Evolutionary conservation across 179 eudicot species (phyloP), one percentile per base, ranked within the genome.

Genomic region (Spinacia oleracea): DNA sequence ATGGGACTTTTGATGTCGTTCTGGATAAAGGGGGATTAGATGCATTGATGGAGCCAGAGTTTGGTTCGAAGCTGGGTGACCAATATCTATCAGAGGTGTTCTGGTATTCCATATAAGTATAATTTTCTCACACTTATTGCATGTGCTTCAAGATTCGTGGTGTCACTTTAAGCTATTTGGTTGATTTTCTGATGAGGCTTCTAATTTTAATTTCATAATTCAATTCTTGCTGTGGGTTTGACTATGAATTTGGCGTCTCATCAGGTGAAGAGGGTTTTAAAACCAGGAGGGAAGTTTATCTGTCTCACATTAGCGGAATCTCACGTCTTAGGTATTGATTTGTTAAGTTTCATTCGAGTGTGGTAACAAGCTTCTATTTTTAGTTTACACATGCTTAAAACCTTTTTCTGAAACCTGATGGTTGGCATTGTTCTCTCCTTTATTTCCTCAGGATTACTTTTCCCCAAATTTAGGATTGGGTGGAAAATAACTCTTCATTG

Each of bases 1-100:
- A 88, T 85, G 89, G 75, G 68, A 83, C 87, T 40, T 93, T 93
- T 78, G 94, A 91, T 80, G 81, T 86, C 55, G 89, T 91, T 76
- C 86, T 96, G 79, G 99, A 96, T 63, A 96, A 96, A 62, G 99
- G 99, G 59, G 98, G 99, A 43, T 84, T 96, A 85, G 99, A 96
- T 88, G 98, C 99, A 38, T 81, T 96, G 81, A 96, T 96, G 99
- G 99, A 96, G 87, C 98, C 99, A 46, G 89, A 88, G 84, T 86
- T 83, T 72, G 99, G 99, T 34, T 55, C 94, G 6, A 87, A 83
- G 78, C 85, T 96, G 43, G 99, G 99, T 31, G 86, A 60, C 83
- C 88, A 87, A 78, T 96, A 96, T 85, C 79, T 96, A 67, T 91
- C 96, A 34, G 97, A 96, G 99, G 99, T 95, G 87, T 64, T 76